Evolutionary conservation across 805 yeast species (phyloP).

Genomic region (Yamadazyma akitaensis): DNA sequence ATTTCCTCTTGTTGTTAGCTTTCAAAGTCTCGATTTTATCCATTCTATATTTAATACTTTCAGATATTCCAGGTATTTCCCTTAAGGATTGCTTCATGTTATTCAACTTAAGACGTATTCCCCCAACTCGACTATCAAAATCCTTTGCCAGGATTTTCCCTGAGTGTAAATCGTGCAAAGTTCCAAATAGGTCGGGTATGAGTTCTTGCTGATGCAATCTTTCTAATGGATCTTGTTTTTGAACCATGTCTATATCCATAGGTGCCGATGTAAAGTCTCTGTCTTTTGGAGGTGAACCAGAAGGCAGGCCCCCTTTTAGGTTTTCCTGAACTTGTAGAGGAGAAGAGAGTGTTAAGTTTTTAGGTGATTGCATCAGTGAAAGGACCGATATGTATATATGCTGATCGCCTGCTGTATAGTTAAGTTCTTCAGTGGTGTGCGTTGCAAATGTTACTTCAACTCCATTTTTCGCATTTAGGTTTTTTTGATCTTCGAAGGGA

Average conservation of each 20-base stretch:
- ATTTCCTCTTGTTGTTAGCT: slow-evolving; percentile 23
- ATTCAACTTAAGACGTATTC: slow-evolving; percentile 33
- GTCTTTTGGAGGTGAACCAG: not conserved
- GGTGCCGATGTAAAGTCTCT: not conserved
- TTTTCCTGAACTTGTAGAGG: slow-evolving; percentile 3
- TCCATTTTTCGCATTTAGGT: too few species aligned
- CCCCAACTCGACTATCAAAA: slow-evolving; percentile 40
- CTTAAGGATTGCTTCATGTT: slow-evolving; percentile 28
- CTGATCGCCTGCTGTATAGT: too few species aligned
- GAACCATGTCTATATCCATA: slow-evolving; percentile 10
- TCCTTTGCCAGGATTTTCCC: slow-evolving; percentile 40
- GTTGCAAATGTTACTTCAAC: too few species aligned
- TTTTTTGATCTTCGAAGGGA: too few species aligned
- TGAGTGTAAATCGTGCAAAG: slow-evolving; percentile 31
- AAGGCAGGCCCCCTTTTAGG: not conserved
- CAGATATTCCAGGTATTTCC: slow-evolving; percentile 38
- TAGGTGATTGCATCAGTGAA: slow-evolving; percentile 1
- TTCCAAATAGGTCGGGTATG: slow-evolving; percentile 35
- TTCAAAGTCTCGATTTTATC: slow-evolving; percentile 22
- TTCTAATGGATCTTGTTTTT: slow-evolving; percentile 16
- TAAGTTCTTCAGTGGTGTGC: too few species aligned
- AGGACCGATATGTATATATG: not conserved
- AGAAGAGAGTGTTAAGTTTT: slow-evolving; percentile 3
- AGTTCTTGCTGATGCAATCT: slow-evolving; percentile 30
- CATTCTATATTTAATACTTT: slow-evolving; percentile 25